Evolutionary conservation across 2,329 filamentous ascomycete species (phyloP), one percentile per base, ranked within the genome.

Genomic region (Hypocreales sp.): DNA sequence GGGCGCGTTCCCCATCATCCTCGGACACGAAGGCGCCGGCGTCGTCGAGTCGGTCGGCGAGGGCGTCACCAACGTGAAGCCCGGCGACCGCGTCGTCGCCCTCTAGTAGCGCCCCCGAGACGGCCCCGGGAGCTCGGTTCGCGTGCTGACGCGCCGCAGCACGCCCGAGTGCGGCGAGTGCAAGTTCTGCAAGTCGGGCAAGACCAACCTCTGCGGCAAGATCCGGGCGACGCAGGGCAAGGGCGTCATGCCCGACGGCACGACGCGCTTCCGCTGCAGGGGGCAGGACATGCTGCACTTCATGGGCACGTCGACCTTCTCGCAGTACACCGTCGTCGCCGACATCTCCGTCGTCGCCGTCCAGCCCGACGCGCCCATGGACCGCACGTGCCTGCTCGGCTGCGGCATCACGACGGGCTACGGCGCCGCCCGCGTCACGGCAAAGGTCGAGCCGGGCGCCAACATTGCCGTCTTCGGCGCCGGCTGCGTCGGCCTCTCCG

Each of bases 171-270:
- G 90, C 65, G 67, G 72, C 42, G 87, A 95, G 58, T 98, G 90
- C 75, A 95, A 95, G 66, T 95, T 95, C 71, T 98, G 90, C 78
- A 90, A 83, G 59, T 95, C 87, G 22, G 90, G 87, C 61, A 98
- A 98, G 76, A 95, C 87, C 47, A 93, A 95, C 61, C 79, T 95
- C 32, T 95, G 87, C 62, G 90, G 90, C 55, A 95, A 95, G 73
- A 98, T 98, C 58, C 79, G 90, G 46, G 82, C 83, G 24, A 95
- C 90, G 24, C 90, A 98, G 62, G 90, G 90, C 45, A 79, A 76
- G 57, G 90, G 90, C 48, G 72, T 94, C 42, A 93, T 98, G 86
- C 90, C 90, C 31, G 90, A 98, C 55, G 87, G 87, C 45, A 95
- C 87, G 40, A 79, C 79, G 31, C 80, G 90, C 46, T 94, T 95